Percentiles rank a stretch among this genome's conserved stretches.
Conservation (phyloP, 441 rosid species). For the Manihot esculenta region DNA sequence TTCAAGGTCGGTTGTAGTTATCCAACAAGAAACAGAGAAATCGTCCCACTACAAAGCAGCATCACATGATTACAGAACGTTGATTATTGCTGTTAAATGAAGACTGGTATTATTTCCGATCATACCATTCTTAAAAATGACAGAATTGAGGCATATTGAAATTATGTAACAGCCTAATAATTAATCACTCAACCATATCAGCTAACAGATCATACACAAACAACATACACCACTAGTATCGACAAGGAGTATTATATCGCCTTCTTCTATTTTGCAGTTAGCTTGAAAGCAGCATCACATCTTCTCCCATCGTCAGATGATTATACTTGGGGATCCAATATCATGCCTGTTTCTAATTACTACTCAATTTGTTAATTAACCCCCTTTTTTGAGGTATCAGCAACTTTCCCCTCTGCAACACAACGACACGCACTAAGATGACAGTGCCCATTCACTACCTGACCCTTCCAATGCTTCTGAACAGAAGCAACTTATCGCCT, state of each 20-base stretch:
- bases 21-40: too few relatives aligned
- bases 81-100: too few relatives aligned
- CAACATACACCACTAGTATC: slow-evolving; percentile 29
- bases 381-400: slow-evolving; percentile 17
- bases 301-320: slow-evolving; percentile 22
- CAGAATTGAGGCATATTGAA: slow-evolving; percentile 5
- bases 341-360: slow-evolving; percentile 24
- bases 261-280: slow-evolving; percentile 26
- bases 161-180: slow-evolving; percentile 10
- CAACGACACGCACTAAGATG: slow-evolving; percentile 7
- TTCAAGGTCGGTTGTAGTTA: too few relatives aligned
- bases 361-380: slow-evolving; percentile 22
- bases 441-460: slow-evolving; percentile 3
- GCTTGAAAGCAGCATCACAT: slow-evolving; percentile 25
- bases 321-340: slow-evolving; percentile 22
- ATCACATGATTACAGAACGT: not conserved
- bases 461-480: slow-evolving; percentile 10
- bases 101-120: too few relatives aligned
- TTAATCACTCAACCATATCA: too few relatives aligned
- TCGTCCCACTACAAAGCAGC: too few relatives aligned
- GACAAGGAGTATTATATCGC: slow-evolving; percentile 22
- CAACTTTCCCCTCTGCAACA: slow-evolving; percentile 12
- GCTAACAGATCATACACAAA: slow-evolving; percentile 34
- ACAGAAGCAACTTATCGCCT: slow-evolving; percentile 26
- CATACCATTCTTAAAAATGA: slow-evolving; percentile 3